Base-by-base conservation (phyloP, 1,284 basidiomycete species). In the Cystobasidium slooffiae region DNA sequence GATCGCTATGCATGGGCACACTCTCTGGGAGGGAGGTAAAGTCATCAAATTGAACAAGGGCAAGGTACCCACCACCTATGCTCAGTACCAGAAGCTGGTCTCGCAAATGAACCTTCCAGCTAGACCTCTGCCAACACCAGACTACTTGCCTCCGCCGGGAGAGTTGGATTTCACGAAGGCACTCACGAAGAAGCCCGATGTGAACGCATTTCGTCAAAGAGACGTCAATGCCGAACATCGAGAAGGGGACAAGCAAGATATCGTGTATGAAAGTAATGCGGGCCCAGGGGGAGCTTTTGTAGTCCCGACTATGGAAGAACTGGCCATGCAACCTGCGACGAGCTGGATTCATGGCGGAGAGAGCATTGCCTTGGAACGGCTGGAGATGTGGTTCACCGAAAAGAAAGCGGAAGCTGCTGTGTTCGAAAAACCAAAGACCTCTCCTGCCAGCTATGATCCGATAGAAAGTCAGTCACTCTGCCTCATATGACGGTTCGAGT, bases 51-150 rank as follows among this genome's bases (percentile, higher is more conserved):
- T 55, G 8, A 72, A 67, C 53, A 75, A 75, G 74, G 82, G 81
- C 22, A 87, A 88, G 74, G 85, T 87, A 0, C 81, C 83, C 22
- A 89, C 90, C 74, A 87, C 84, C 52, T 91, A 90, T 79, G 88
- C 90, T 79, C 81, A 85, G 18, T 91, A 91, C 77, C 87, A 90
- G 39, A 86, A 88, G 77, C 88, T 89, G 43, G 83, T 91, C 53
- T 88, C 90, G 4, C 20, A 58, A 6, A 46, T 77, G 37, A 62
- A 66, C 9, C 47, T 20, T 14, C 77, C 77, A 5, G 10, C 76
- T 0, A 63, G 61, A 20, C 80, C 81, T 6, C 76, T 73, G 10
- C 46, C 66, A 14, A 61, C 80, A 7, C 82, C 82, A 0, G 72
- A 49, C 12, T 56, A 56, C 3, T 62, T 84, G 6, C 82, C 83